A percentile compares a stretch with the other conserved stretches of the same genome.
Conservation (phyloP, 129 eudicot species). For the Heracleum sosnowskyi region DNA sequence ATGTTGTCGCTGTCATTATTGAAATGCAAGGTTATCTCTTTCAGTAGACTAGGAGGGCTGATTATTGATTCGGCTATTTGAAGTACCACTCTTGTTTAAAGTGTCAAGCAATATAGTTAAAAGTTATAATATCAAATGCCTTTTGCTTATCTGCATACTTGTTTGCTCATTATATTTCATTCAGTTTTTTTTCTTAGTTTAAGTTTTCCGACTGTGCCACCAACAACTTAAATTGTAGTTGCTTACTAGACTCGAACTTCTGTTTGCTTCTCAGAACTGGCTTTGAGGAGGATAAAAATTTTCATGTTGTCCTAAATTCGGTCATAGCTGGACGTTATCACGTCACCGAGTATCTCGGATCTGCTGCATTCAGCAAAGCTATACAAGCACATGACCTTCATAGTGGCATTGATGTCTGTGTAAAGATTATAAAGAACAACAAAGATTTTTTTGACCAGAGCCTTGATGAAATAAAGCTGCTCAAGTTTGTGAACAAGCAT, state of each 20-base stretch:
- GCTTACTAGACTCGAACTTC: constrained; percentile 2
- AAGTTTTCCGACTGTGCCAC: background rate
- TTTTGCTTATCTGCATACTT: background rate
- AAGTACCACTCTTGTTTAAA: background rate
- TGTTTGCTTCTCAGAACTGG: constrained; percentile 72
- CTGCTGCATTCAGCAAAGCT: constrained; percentile 99
- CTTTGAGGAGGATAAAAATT: constrained; percentile 97
- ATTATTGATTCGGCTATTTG: background rate
- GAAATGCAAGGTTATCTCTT: background rate
- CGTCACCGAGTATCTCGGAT: constrained; percentile 98
- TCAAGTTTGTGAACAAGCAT: constrained; percentile 89
- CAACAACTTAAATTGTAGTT: background rate
- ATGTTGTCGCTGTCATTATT: background rate
- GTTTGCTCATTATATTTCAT: background rate
- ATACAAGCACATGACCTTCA: constrained; percentile 98
- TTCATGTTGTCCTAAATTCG: constrained; percentile 88
- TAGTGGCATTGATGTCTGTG: constrained; percentile 98
- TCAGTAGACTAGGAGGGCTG: too few species aligned
- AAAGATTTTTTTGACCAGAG: constrained; percentile 99
- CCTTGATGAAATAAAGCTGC: constrained; percentile 98
- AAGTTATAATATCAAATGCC: constrained; percentile 5
- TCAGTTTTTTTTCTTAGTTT: background rate
- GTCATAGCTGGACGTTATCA: constrained; percentile 97
- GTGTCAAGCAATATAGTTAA: background rate
- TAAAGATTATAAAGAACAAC: constrained; percentile 90